Percentiles rank a stretch among this genome's conserved stretches.
These are phyloP conservation scores for Leccinum subspadiceum DNA, from an alignment of 1,284 basidiomycete species.

Conservation along the genomic window DNA sequence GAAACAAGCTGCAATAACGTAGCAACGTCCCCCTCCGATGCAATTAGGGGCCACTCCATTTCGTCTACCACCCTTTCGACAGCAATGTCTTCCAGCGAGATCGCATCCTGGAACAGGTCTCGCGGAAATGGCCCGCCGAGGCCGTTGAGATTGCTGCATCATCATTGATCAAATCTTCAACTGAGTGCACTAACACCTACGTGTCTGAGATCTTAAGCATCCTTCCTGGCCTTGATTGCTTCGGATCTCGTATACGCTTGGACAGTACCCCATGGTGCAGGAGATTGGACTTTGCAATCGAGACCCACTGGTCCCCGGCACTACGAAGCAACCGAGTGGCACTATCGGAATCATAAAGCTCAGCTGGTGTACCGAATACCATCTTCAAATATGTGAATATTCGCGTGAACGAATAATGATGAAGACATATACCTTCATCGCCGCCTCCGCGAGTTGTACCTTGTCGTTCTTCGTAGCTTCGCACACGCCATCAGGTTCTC, in stretches of 20 bases:
- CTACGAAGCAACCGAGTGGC: slow-evolving; percentile 57
- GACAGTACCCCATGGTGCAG: slow-evolving; percentile 62
- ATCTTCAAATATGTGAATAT: slow-evolving; percentile 48
- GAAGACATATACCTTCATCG: slow-evolving; percentile 57
- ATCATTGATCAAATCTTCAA: slow-evolving; percentile 3
- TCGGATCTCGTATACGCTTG: slow-evolving; percentile 60
- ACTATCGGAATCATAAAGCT: slow-evolving; percentile 57
- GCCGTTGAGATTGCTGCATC: slow-evolving; percentile 54
- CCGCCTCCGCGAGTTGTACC: slow-evolving; percentile 58
- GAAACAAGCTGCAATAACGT: slow-evolving; percentile 70
- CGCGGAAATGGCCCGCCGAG: slow-evolving; percentile 61
- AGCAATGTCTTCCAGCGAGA: slow-evolving; percentile 56
- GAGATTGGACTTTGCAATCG: slow-evolving; percentile 55
- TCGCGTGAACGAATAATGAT: neutral
- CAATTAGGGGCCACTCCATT: slow-evolving; percentile 70
- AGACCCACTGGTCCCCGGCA: slow-evolving; percentile 52
- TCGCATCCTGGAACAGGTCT: slow-evolving; percentile 70
- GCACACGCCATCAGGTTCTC: slow-evolving; percentile 42
- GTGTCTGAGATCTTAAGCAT: slow-evolving; percentile 72
- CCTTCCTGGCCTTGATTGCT: slow-evolving; percentile 62
- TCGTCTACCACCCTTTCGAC: slow-evolving; percentile 46
- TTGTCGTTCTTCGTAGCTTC: slow-evolving; percentile 36
- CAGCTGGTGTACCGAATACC: slow-evolving; percentile 68
- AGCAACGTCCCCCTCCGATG: slow-evolving; percentile 74
- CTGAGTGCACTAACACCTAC: slow-evolving; percentile 35